phyloP scores from a whole-genome alignment of 768 basidiomycete genomes.

The Cyclocybe cylindracea region DNA sequence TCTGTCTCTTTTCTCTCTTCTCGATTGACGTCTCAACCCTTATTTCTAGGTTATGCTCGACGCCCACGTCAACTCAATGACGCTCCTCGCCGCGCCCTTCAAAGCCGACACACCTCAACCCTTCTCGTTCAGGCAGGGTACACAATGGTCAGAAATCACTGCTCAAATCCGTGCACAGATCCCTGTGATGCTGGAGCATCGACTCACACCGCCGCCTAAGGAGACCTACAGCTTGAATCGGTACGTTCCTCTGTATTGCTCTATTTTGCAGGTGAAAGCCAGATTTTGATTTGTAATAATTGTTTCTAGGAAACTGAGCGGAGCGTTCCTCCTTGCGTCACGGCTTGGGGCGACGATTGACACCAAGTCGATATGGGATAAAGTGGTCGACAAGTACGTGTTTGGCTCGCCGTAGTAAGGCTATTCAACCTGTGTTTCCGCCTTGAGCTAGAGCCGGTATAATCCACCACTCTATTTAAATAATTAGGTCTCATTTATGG shows the following conservation, averaged over 20 bases:
- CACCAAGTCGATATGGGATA: slow-evolving; percentile 76
- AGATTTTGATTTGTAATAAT: neutral
- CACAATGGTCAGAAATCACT: slow-evolving; percentile 72
- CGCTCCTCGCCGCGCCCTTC: slow-evolving; percentile 87
- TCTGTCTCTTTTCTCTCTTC: neutral
- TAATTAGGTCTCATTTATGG: too few relatives aligned
- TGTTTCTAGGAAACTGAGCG: slow-evolving; percentile 69
- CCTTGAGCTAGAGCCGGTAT: too few relatives aligned
- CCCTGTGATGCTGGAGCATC: slow-evolving; percentile 85
- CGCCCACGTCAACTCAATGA: slow-evolving; percentile 84
- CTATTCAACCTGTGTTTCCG: too few relatives aligned
- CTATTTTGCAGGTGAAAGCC: neutral
- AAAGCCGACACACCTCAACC: slow-evolving; percentile 59
- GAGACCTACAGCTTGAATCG: slow-evolving; percentile 96
- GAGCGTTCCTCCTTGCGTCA: slow-evolving; percentile 77
- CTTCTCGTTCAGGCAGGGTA: slow-evolving; percentile 75
- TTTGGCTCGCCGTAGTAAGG: slow-evolving; percentile 20
- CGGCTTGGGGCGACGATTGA: slow-evolving; percentile 74
- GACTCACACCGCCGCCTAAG: slow-evolving; percentile 88
- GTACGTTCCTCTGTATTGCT: slow-evolving; percentile 33
- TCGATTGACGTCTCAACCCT: neutral
- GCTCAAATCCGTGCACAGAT: slow-evolving; percentile 77
- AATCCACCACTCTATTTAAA: too few relatives aligned
- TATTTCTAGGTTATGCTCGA: slow-evolving; percentile 71
- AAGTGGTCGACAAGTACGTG: slow-evolving; percentile 48